Base-by-base conservation (phyloP, 345 rosid genomes). In the Camelina neglecta region DNA sequence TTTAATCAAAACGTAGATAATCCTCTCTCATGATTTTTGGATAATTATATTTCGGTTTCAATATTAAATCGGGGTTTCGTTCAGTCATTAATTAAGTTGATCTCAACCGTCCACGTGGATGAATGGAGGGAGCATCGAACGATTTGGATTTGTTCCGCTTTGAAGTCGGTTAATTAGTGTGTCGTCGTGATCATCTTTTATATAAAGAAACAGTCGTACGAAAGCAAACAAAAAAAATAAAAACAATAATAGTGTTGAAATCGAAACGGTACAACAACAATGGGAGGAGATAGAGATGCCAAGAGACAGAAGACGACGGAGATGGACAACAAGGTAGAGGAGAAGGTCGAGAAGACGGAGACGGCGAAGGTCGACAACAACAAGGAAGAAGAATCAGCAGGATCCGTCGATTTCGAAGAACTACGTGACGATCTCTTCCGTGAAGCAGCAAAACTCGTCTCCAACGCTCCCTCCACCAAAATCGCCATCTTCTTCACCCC, bases 341-440 rank as follows among this genome's bases (percentile, higher is more conserved):
- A 56, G 26, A 45, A 57, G 7, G 6, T 9, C 8, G 45, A 20
- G 29, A 53, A 0, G 29, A 24, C 31, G 2, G 8, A 69, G 59
- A 71, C n/a, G 9, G 48, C 11, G 60, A 60, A 20, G 57, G 8
- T 10, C 48, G 56, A 47, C 20, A 36, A 35, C 38, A 35, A 47
- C 20, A 47, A 35, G 2, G 7, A 58, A 2, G 10, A 18, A 18
- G 38, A 1, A 2, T 6, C 38, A 6, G 38, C 60, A 0, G 8
- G 20, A 47, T 10, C 77, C 10, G 29, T 4, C 21, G 0, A 4
- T 44, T 67, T 38, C 68, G 24, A 1, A 29, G 9, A 50, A 11
- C 38, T 67, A 4, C 61, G 79, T 1, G 79, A 67, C 55, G 79
- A 67, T 38, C 79, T 75, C 6, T 49, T 75, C 54, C 18, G 35